Evolutionary conservation across 768 basidiomycete species (phyloP).

Genomic region (Mycena albidolilacea): DNA sequence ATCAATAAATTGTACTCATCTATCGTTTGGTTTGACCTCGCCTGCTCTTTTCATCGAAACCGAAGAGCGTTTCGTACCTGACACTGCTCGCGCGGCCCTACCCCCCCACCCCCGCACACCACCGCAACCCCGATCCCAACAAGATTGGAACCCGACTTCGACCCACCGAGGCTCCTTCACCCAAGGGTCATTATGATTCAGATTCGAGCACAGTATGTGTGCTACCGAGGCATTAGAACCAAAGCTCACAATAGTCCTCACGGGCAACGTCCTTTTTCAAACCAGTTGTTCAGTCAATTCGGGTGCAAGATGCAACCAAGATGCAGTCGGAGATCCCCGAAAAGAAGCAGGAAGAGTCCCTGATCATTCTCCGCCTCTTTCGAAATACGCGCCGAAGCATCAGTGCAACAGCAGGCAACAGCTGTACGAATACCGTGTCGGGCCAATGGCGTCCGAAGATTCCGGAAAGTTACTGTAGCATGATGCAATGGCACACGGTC

Average conservation of each 20-base stretch:
- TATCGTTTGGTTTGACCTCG: no score
- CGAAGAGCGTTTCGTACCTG: no score
- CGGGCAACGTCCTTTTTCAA: not conserved
- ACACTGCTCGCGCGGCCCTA: no score
- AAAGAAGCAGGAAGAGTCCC: not conserved
- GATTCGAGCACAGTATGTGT: not conserved
- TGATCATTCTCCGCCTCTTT: not conserved
- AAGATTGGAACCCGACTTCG: no score
- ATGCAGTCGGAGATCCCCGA: not conserved
- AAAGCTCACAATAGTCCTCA: not conserved
- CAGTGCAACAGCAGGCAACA: not conserved
- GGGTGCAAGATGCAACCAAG: not conserved
- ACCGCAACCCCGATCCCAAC: no score
- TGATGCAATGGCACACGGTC: not conserved
- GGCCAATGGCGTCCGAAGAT: not conserved
- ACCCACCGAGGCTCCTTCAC: no score
- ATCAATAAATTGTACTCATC: no score
- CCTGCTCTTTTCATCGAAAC: no score
- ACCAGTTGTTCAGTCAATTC: not conserved
- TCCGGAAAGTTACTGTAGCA: not conserved
- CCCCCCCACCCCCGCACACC: no score
- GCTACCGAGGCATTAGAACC: not conserved
- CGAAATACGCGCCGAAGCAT: not conserved
- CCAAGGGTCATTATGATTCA: no score
- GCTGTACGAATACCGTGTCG: not conserved